Conservation (phyloP, 208 protist species). For the Crithidia brevicula region DNA sequence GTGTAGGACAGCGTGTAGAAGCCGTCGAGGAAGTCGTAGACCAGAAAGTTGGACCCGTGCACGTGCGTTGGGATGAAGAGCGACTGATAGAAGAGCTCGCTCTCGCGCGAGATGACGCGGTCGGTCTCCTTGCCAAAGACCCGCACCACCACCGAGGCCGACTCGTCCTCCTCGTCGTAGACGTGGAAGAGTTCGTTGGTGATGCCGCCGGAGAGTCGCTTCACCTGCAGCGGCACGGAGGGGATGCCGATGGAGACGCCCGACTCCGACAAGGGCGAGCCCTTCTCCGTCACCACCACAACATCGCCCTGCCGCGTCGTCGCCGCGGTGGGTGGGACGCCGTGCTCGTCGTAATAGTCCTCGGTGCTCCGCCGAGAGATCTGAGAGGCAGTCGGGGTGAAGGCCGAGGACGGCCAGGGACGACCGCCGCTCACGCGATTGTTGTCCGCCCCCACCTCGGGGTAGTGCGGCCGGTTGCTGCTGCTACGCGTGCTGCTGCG, state of each 20-base stretch:
- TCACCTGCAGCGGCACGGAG: slow-evolving; percentile 48
- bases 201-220: slow-evolving; percentile 84
- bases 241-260: background rate
- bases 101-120: slow-evolving; percentile 87
- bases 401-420: background rate
- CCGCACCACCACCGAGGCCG: slow-evolving; percentile 79
- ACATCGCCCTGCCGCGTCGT: slow-evolving; percentile 43
- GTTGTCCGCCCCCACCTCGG: slow-evolving; percentile 32
- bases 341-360: slow-evolving; percentile 26
- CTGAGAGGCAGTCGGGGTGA: slow-evolving; percentile 4
- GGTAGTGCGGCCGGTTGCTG: slow-evolving; percentile 21
- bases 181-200: slow-evolving; percentile 91
- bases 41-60: slow-evolving; percentile 78
- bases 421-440: slow-evolving; percentile 14
- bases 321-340: slow-evolving; percentile 28
- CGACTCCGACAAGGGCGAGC: slow-evolving; percentile 33
- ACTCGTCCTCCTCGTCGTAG: slow-evolving; percentile 47
- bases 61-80: slow-evolving; percentile 83
- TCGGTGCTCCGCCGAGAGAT: slow-evolving; percentile 22
- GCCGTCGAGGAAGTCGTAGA: slow-evolving; percentile 78
- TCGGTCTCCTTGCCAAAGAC: slow-evolving; percentile 92
- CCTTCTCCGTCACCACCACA: slow-evolving; percentile 42
- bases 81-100: slow-evolving; percentile 91
- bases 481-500: slow-evolving; percentile 24
- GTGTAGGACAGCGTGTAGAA: slow-evolving; percentile 70